Base-by-base conservation (phyloP, 148 eudicot species). In the Gaultheria prostrata region DNA sequence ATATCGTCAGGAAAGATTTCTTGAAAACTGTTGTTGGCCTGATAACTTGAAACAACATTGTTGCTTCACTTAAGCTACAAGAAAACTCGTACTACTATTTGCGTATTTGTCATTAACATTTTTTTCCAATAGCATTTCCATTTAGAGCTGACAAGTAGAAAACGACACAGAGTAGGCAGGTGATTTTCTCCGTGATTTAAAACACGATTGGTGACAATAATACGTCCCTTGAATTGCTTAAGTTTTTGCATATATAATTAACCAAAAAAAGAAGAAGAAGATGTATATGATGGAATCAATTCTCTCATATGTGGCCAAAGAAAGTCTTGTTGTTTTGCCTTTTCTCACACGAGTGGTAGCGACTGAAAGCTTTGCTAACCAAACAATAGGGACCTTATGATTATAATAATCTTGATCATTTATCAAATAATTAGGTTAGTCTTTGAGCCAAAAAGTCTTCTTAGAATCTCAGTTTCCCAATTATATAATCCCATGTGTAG, bases 381-480 rank as follows among this genome's bases (percentile, higher is more conserved):
- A 63, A 80, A 45, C 33, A 57, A 26, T 30, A 24, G 33, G 8
- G 50, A 80, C 75, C 6, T 43, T 15, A 80, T 6, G 26, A 48
- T 26, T 80, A 24, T 8, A 6, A 26, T 63, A 10, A 65, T 24
- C 5, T 39, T 6, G 20, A 70, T 70, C 45, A 14, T 7, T 32
- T 5, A 14, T 33, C 45, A n/a, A 43, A 14, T 65, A 83, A 78
- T 83, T 83, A 67, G 77, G 82, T 83, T 67, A 18, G 82, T 8
- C 53, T 49, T 63, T 56, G 82, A 33, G 70, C 76, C 82, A 46
- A 63, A 76, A 83, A 48, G 82, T 83, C 85, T 56, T 32, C 9
- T 77, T 63, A 59, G 76, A 83, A 83, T 83, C 57, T 2, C 10
- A 77, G 59, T 61, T 65, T 46, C 9, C 45, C 73, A 14, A 30